Percentiles rank a stretch among this genome's conserved stretches.
These are phyloP conservation scores for Rhamnella rubrinervis DNA, from an alignment of 331 rosid species.

Conservation along the genomic window DNA sequence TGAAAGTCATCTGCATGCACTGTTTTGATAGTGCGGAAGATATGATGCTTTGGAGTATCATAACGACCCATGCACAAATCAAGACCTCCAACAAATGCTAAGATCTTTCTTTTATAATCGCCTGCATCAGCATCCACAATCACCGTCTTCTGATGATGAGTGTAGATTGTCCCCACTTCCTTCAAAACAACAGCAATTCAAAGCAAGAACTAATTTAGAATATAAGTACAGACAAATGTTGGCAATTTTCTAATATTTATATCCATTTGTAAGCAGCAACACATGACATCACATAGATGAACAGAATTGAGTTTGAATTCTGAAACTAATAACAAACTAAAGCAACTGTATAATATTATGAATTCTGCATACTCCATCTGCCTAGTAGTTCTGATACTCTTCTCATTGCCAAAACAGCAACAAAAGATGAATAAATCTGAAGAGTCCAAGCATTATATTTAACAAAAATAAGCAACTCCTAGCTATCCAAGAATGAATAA, in stretches of 20 bases:
- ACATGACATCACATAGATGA: not conserved
- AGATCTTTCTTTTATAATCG: constrained; percentile 60
- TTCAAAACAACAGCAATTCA: constrained; percentile 18
- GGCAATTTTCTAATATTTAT: no score
- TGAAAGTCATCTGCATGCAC: constrained; percentile 69
- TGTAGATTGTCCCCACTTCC: constrained; percentile 88
- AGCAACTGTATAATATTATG: no score
- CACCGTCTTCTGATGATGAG: constrained; percentile 93
- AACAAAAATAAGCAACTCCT: not conserved
- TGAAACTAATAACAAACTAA: no score
- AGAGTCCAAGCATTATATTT: not conserved
- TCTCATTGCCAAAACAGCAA: no score
- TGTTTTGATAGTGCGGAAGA: constrained; percentile 62
- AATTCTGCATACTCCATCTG: no score
- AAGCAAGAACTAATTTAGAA: constrained; percentile 5
- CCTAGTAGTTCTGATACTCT: no score
- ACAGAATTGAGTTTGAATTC: no score
- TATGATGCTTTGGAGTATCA: constrained; percentile 67
- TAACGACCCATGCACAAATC: constrained; percentile 83
- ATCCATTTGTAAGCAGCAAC: no score
- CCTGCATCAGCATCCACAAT: constrained; percentile 92
- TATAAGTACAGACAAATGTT: not conserved
- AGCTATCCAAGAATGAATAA: not conserved
- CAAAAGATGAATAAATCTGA: not conserved
- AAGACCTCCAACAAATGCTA: constrained; percentile 91